Base-by-base conservation (phyloP, 768 basidiomycete species). In the Glaciozyma antarctica region DNA sequence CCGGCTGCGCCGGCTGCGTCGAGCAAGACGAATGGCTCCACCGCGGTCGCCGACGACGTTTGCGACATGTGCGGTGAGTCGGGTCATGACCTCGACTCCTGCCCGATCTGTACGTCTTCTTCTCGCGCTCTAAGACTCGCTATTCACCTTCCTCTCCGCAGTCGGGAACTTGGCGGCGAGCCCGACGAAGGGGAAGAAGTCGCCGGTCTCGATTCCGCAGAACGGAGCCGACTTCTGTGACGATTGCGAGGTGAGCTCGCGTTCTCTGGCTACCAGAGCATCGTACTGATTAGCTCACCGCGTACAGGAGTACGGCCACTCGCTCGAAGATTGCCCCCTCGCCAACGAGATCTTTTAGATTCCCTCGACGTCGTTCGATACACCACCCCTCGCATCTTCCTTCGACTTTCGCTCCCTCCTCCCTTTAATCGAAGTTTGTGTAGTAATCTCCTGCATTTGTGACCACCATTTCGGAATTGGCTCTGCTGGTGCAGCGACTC, bases 61-160 rank as follows among this genome's bases (percentile, higher is more conserved):
- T 93, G 90, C 77, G 90, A 93, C 75, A 86, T 91, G 53, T 92
- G 90, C 77, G 88, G 90, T 75, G 81, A 82, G 69, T 84, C 84
- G 0, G 89, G 87, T 3, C 90, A 93, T 73, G 89, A 91, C 72
- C 86, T 91, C 56, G 89, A 90, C 76, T 85, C 82, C 47, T 92
- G 90, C 75, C 84, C 85, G 64, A 81, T 88, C 57, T 80, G 90
- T 65, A 84, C 10, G 16, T 24, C 55, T 0, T 51, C 15, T 2
- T 3, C 3, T 3, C 30, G 17, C 22, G 1, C 9, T 17, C 32
- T 47, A 12, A 28, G 24, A 28, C 9, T 10, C 24, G 0, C 5
- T 12, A 30, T 47, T 8, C n/a, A n/a, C n/a, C 15, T 5, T 9
- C 6, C 1, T 17, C 16, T 38, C 32, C 49, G 32, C 60, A 66